phyloP scores from a whole-genome alignment of 352 stramenopile species.

The Pythium myriotylum region DNA sequence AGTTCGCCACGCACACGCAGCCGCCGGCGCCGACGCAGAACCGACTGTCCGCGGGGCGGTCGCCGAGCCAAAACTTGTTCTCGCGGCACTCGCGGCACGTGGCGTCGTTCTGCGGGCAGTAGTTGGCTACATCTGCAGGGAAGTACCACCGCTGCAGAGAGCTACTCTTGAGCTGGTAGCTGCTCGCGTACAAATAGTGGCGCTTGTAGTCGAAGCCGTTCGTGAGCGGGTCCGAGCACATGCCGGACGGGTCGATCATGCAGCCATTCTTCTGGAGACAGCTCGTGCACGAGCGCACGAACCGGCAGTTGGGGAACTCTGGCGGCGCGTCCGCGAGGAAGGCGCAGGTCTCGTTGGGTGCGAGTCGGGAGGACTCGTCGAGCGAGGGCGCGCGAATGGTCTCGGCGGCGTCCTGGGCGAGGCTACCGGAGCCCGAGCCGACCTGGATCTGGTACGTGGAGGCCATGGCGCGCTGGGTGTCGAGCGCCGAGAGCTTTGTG shows the following conservation, averaged over 20 bases:
- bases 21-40: constrained; percentile 15
- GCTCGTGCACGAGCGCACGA: constrained; percentile 15
- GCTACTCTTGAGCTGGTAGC: not conserved
- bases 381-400: not conserved
- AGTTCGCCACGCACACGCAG: constrained; percentile 16
- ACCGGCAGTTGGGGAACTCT: constrained; percentile 7
- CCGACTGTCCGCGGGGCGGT: constrained; percentile 4
- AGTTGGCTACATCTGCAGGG: constrained; percentile 1
- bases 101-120: constrained; percentile 10
- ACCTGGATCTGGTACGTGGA: constrained; percentile 2
- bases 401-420: not conserved
- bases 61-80: not conserved
- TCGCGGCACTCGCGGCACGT: constrained; percentile 1
- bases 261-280: constrained; percentile 17
- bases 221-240: not conserved
- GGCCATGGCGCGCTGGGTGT: not conserved
- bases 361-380: constrained; percentile 4
- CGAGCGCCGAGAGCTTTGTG: too few relatives aligned
- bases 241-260: constrained; percentile 1
- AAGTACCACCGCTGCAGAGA: constrained; percentile 14
- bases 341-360: constrained; percentile 10
- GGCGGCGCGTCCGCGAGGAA: not conserved
- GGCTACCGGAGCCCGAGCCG: not conserved
- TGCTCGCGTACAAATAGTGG: constrained; percentile 1
- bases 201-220: not conserved